phyloP scores from a whole-genome alignment of 1,284 basidiomycete species.

The Ganoderma lingzhi region DNA sequence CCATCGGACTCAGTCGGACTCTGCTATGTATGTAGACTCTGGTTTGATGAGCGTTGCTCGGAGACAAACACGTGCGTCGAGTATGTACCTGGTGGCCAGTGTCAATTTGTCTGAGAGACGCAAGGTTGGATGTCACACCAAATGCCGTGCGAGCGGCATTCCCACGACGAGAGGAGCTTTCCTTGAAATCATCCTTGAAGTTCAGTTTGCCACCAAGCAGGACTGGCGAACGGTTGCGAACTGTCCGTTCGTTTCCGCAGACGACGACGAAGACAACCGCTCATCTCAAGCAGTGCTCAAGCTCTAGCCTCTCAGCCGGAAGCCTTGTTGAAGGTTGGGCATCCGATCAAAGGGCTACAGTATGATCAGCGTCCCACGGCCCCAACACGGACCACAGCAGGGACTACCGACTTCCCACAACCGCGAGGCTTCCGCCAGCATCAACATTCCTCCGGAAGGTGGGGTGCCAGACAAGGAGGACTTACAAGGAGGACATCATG shows the following conservation, averaged over 20 bases:
- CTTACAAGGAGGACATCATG: neutral
- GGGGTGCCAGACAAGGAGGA: neutral
- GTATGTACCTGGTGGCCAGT: constrained; percentile 1
- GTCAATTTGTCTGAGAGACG: neutral
- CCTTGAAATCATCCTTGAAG: neutral
- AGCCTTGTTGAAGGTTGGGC: too few species aligned
- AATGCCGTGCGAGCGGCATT: neutral
- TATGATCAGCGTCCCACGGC: too few species aligned
- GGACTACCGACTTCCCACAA: too few species aligned
- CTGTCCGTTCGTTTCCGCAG: neutral
- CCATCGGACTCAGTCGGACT: too few species aligned
- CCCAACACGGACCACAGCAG: too few species aligned
- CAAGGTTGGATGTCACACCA: neutral
- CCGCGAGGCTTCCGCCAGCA: too few species aligned
- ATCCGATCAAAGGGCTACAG: too few species aligned
- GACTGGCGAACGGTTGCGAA: neutral
- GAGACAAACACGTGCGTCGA: constrained; percentile 20
- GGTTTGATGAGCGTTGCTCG: constrained; percentile 22
- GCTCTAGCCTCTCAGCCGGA: neutral
- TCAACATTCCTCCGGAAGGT: neutral
- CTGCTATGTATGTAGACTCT: too few species aligned
- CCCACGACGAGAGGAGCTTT: neutral
- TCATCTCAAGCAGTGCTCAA: neutral
- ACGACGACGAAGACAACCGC: neutral
- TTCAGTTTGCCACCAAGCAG: neutral